Evolutionary conservation across 345 rosid genomes (phyloP).

Genomic region (Noccaea caerulescens): DNA sequence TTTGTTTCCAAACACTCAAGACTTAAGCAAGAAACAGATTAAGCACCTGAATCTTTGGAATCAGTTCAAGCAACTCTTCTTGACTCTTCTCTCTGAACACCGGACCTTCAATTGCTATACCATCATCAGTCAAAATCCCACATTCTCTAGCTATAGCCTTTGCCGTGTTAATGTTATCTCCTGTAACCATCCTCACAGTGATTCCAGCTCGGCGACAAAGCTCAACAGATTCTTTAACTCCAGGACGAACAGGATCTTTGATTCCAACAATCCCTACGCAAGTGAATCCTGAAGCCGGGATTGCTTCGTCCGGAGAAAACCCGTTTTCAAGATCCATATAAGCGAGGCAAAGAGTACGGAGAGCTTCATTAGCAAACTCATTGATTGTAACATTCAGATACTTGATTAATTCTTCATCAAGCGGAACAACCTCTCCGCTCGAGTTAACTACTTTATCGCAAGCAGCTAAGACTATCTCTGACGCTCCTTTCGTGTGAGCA

Average conservation of each 20-base stretch:
- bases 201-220: constrained; percentile 87
- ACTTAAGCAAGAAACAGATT: background rate
- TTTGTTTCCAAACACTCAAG: background rate
- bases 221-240: constrained; percentile 89
- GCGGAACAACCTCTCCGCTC: constrained; percentile 71
- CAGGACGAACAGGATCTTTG: constrained; percentile 94
- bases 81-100: constrained; percentile 77
- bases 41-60: constrained; percentile 90
- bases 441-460: constrained; percentile 77
- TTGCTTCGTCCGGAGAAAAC: constrained; percentile 57
- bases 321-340: constrained; percentile 62
- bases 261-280: constrained; percentile 90
- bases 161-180: constrained; percentile 93
- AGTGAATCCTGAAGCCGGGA: constrained; percentile 71
- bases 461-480: constrained; percentile 83
- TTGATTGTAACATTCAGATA: constrained; percentile 68
- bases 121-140: constrained; percentile 87
- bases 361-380: constrained; percentile 85
- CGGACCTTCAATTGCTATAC: constrained; percentile 89
- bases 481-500: constrained; percentile 90
- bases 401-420: constrained; percentile 62
- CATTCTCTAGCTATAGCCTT: constrained; percentile 94
- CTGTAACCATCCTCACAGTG: constrained; percentile 94
- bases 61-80: constrained; percentile 68
- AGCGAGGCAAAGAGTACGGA: constrained; percentile 86